A percentile compares a stretch with the other conserved stretches of the same genome.
phyloP scores from a whole-genome alignment of 129 eudicot species.

The Chrysanthemum makinoi region DNA sequence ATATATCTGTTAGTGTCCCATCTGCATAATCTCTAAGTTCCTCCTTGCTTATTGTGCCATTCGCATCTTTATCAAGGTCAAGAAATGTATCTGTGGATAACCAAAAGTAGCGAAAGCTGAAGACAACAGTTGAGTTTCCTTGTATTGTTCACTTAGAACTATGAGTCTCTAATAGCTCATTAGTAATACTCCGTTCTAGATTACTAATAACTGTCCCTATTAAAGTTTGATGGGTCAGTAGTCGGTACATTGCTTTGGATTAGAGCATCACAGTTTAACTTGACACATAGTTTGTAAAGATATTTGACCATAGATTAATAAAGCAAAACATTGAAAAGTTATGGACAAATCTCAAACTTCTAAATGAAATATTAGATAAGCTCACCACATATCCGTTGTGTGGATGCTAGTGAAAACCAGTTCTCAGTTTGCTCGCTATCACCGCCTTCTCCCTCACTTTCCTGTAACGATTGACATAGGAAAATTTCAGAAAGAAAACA shows the following conservation, averaged over 20 bases:
- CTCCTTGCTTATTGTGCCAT: conserved; percentile 79
- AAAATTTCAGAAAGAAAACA: conserved; percentile 4
- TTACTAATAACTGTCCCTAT: no score
- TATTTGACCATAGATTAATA: background rate
- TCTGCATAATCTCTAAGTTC: conserved; percentile 91
- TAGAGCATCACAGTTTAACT: no score
- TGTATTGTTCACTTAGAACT: background rate
- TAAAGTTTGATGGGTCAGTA: no score
- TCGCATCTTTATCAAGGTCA: conserved; percentile 91
- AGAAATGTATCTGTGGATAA: conserved; percentile 68
- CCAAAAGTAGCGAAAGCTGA: conserved; percentile 3
- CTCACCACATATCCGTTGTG: conserved; percentile 95
- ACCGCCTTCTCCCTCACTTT: conserved; percentile 80
- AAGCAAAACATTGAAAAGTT: background rate
- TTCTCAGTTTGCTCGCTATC: conserved; percentile 85
- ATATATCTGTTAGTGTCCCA: conserved; percentile 81
- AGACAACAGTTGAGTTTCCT: background rate
- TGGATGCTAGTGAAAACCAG: conserved; percentile 90
- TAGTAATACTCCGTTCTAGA: no score
- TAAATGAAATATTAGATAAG: conserved; percentile 1
- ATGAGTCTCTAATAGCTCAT: no score
- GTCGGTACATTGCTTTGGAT: no score
- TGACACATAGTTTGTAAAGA: background rate
- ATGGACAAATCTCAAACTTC: background rate
- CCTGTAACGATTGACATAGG: conserved; percentile 38